Base-by-base conservation (phyloP, 2,329 filamentous ascomycete species). In the Hypoxylon sp. region DNA sequence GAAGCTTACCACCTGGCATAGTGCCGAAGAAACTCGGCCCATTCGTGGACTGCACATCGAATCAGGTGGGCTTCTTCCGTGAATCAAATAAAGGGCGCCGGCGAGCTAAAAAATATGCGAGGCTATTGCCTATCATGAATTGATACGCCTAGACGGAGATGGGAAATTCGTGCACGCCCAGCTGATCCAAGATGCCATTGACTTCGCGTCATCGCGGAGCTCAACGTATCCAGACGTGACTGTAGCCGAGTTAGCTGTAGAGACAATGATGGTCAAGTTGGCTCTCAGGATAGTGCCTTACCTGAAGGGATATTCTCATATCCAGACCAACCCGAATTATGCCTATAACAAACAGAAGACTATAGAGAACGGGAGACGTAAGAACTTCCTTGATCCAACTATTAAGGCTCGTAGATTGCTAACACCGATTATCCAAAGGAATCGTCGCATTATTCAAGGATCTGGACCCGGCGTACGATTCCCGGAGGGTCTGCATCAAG, bases 321-420 rank as follows among this genome's bases (percentile, higher is more conserved):
- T 89, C n/a, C 86, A 89, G 72, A 86, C 84, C 3, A 89, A 89
- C 60, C 85, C 87, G 0, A 82, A 83, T 55, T 80, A 84, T 52
- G 81, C 84, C 0, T 87, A 86, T 67, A 82, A 82, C 1, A 80
- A 79, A 0, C 69, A 78, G 1, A 82, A 81, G 51, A 88, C 82
- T 0, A 73, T 87, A 1, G 73, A 76, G 2, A 85, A 87, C 65
- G 85, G 83, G 4, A 73, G 80, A 61, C 79, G 86, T 88, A 77
- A 57, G 80, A 67, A 51, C 61, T 48, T 65, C 32, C 30, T 52
- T 33, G 20, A 57, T 18, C 30, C 11, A 4, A 11, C 11, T 26
- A 57, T 32, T 36, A 46, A 11, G 49, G 54, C 18, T 40, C 56
- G 36, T 1, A 28, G 9, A 36, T 42, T 24, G 48, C 56, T 67